Base-by-base conservation (phyloP, 1,284 basidiomycete genomes). In the Irpex sp. region DNA sequence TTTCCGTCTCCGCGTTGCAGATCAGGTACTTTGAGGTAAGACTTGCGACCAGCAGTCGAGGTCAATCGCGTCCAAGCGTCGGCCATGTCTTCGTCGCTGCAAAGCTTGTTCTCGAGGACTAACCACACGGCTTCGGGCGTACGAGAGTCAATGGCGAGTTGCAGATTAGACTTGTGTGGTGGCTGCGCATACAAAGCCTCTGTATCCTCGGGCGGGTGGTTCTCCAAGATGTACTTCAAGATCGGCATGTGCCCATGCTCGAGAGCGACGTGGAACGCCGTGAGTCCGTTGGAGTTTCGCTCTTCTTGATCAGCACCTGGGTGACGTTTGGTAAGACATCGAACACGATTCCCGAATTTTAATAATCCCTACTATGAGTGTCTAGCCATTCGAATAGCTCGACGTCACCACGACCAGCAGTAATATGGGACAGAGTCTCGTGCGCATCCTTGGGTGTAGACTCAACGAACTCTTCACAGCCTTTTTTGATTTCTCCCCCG, bases 241-340 rank as follows among this genome's bases (percentile, higher is more conserved):
- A 89, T 77, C 6, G 75, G 61, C 11, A 82, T 67, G 65, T 83
- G 78, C 1, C 86, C 86, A 55, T 69, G 68, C 67, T 78, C 76
- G 13, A 91, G 71, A n/a, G 88, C 87, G 59, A 85, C 66, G 71
- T 92, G 89, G 75, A 90, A 86, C 1, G 86, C 81, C 2, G 89
- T 88, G 59, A 82, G 74, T 33, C 81, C 81, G 57, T 77, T 67
- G 0, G 78, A 79, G 72, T 91, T 81, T 60, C 83, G 81, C 72
- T 92, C 89, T 63, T 90, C 89, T 21, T 83, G 77, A 65, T 90
- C 87, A 56, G 88, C 88, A 74, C 84, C 90, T 92, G 69, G 4
- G 21, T 46, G 4, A 5, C 9, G 5, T 13, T 47, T 5, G 11
- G 21, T 21, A 26, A 21, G 31, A 31, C 9, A 35, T 9, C 13